phyloP scores from a whole-genome alignment of 257 asterid genomes.

The Lantana camara region DNA sequence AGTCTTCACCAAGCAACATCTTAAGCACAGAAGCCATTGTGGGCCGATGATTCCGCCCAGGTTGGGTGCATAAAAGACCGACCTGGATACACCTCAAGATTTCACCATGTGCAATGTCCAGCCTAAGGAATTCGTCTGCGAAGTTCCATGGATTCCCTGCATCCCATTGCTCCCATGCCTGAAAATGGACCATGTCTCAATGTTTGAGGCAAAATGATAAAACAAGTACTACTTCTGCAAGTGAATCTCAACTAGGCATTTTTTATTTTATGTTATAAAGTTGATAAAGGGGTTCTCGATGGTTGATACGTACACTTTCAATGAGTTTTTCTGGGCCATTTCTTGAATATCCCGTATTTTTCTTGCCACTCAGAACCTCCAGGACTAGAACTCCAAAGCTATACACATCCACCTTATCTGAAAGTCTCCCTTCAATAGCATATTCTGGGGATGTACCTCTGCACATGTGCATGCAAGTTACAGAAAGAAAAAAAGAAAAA shows the following conservation, averaged over 20 bases:
- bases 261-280: neutral
- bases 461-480: conserved; percentile 12
- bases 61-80: conserved; percentile 23
- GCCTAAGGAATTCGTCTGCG: no score
- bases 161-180: no score
- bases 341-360: neutral
- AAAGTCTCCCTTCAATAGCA: neutral
- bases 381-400: conserved; percentile 30
- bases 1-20: conserved; percentile 17
- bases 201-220: neutral
- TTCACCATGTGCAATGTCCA: no score
- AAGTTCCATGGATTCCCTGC: no score
- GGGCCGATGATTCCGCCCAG: conserved; percentile 1
- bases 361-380: conserved; percentile 29
- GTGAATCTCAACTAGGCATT: no score
- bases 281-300: neutral
- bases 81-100: no score
- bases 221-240: neutral
- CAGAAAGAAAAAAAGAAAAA: neutral
- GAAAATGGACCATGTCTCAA: no score
- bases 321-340: neutral
- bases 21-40: conserved; percentile 8
- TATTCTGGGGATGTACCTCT: conserved; percentile 24
- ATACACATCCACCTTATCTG: conserved; percentile 25
- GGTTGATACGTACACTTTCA: conserved; percentile 25